Evolutionary conservation across 1,284 basidiomycete genomes (phyloP), one percentile per base, ranked within the genome.

Genomic region (Lignosus rhinocerotis): DNA sequence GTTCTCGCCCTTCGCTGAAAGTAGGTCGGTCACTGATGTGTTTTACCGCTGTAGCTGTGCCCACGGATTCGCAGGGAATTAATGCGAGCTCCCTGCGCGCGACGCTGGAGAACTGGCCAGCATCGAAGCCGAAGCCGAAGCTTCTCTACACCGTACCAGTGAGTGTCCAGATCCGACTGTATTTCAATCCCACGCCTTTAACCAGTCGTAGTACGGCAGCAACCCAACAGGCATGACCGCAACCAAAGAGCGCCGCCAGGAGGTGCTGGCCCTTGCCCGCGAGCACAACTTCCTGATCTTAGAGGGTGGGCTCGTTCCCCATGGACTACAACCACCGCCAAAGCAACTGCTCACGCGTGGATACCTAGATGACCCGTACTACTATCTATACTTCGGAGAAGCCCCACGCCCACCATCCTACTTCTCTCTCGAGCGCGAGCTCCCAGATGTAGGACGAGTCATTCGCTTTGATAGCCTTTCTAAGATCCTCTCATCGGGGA

Each of bases 381-480:
- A 79, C 68, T 88, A 84, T 64, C 67, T 90, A 53, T 92, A 90
- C 75, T 89, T 86, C 58, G 87, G 90, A 61, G 78, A 77, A 68
- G 81, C 77, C 57, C 82, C 80, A 53, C 85, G 81, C 19, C 82
- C 78, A 43, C 85, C 88, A 1, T 92, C 88, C 0, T 96, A 94
- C 74, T 94, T 95, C 72, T 76, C 83, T 44, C 79, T 95, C 44
- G 93, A 96, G 70, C 77, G 72, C 3, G 77, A 83, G 57, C 76
- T 80, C 53, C 74, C 78, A 17, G 80, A 82, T 60, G 82, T 85
- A 25, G 93, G 93, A 4, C 83, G 88, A 14, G 92, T 95, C 4
- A 64, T 95, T 30, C 84, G 94, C 47, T 93, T 95, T 71, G 94
- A 96, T 72, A 92, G 90, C 70, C 80, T 97, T 61, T 93, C 90